Percentiles rank a stretch among this genome's conserved stretches.
Evolutionary conservation across 2,329 filamentous ascomycete genomes (phyloP).

Genomic region (Penicillium polonicum): DNA sequence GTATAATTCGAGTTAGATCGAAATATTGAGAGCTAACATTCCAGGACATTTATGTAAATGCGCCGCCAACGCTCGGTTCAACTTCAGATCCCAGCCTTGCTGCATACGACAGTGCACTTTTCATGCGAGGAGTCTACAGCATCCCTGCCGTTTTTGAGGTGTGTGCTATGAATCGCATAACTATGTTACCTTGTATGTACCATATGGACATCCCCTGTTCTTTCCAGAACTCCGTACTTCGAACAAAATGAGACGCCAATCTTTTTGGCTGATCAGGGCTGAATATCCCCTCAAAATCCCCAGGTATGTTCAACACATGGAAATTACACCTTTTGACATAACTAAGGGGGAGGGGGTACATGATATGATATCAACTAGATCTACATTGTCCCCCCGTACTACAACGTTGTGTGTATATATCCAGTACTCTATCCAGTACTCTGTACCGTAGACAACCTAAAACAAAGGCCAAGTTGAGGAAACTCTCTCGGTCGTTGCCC

Average conservation of each 20-base stretch:
- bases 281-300: constrained; percentile 7
- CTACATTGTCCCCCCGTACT: constrained; percentile 5
- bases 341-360: constrained; percentile 14
- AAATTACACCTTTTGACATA: constrained; percentile 5
- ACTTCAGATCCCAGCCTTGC: constrained; percentile 16
- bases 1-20: constrained; percentile 1
- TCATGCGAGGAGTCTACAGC: constrained; percentile 23
- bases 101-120: constrained; percentile 18
- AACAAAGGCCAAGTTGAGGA: constrained; percentile 2
- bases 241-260: background rate
- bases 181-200: background rate
- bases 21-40: constrained; percentile 8
- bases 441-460: background rate
- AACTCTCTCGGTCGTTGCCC: constrained; percentile 14
- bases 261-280: background rate
- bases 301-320: constrained; percentile 21
- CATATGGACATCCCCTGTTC: background rate
- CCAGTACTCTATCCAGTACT: background rate
- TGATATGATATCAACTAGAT: constrained; percentile 14
- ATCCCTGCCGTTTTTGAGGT: constrained; percentile 18
- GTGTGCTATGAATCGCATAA: constrained; percentile 5
- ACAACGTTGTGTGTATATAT: background rate
- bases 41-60: constrained; percentile 4
- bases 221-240: background rate
- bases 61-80: constrained; percentile 20